phyloP scores from a whole-genome alignment of 2,329 filamentous ascomycete species.

The Mycocentrospora acerina region DNA sequence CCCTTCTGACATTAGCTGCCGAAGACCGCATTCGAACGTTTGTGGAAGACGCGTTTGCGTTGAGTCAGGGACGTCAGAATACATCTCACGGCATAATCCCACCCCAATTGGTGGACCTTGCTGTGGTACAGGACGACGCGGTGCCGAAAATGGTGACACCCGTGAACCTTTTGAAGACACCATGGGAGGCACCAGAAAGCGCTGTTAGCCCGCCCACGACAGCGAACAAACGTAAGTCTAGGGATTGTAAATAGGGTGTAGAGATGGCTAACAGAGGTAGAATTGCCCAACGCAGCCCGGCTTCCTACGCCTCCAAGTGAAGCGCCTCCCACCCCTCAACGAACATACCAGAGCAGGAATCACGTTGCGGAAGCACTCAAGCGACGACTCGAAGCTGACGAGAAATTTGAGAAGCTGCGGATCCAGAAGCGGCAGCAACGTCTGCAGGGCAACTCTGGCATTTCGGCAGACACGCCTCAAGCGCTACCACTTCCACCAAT shows the following conservation, averaged over 20 bases:
- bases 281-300: slow-evolving; percentile 41
- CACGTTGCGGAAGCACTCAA: slow-evolving; percentile 57
- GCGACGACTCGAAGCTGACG: slow-evolving; percentile 53
- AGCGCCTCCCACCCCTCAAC: slow-evolving; percentile 51
- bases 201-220: slow-evolving; percentile 58
- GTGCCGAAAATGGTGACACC: slow-evolving; percentile 42
- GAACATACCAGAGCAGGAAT: slow-evolving; percentile 56
- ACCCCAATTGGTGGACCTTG: slow-evolving; percentile 72
- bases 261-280: slow-evolving; percentile 17
- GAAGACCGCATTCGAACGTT: slow-evolving; percentile 76
- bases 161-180: slow-evolving; percentile 40
- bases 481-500: slow-evolving; percentile 27
- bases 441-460: slow-evolving; percentile 25
- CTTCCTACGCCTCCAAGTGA: slow-evolving; percentile 51
- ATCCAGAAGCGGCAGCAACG: slow-evolving; percentile 49
- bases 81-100: slow-evolving; percentile 80
- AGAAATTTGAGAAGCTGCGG: slow-evolving; percentile 69
- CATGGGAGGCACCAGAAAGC: slow-evolving; percentile 50
- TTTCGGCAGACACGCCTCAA: slow-evolving; percentile 28
- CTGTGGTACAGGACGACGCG: slow-evolving; percentile 53
- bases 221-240: slow-evolving; percentile 29
- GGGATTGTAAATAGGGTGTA: neutral
- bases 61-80: slow-evolving; percentile 71
- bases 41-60: slow-evolving; percentile 71
- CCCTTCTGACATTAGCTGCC: slow-evolving; percentile 77